phyloP scores from a whole-genome alignment of 1,284 basidiomycete genomes.

The Austroboletus novae-zelandiae region DNA sequence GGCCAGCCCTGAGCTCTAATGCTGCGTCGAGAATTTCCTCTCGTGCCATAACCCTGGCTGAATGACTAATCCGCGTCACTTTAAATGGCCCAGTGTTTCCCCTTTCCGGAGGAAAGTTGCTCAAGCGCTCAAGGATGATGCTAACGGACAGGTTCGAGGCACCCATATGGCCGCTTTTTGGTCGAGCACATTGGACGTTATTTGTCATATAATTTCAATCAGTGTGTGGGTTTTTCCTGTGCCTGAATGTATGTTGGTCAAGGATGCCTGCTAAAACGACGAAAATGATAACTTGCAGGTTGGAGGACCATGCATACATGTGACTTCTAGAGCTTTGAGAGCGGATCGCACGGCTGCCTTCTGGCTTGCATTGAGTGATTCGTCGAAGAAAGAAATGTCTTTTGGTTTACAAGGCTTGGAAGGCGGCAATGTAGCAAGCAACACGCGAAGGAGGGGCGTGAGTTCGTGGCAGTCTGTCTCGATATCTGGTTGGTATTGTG shows the following conservation, averaged over 20 bases:
- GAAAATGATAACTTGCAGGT: too few species aligned
- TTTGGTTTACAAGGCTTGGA: constrained; percentile 37
- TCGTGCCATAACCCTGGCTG: constrained; percentile 83
- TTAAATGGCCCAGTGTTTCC: constrained; percentile 23
- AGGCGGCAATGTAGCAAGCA: too few species aligned
- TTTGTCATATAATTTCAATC: too few species aligned
- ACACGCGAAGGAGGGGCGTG: constrained; percentile 56
- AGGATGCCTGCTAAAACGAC: too few species aligned
- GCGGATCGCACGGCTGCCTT: constrained; percentile 77
- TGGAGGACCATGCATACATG: constrained; percentile 98
- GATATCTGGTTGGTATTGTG: constrained; percentile 32
- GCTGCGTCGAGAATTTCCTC: constrained; percentile 73
- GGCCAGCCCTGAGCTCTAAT: constrained; percentile 82
- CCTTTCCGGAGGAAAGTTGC: constrained; percentile 52
- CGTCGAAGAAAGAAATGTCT: constrained; percentile 73
- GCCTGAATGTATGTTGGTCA: too few species aligned
- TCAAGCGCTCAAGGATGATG: constrained; percentile 83
- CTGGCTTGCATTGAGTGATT: constrained; percentile 80
- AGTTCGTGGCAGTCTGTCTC: constrained; percentile 43
- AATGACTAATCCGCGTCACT: constrained; percentile 83
- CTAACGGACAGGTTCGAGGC: constrained; percentile 91
- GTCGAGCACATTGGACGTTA: constrained; percentile 51
- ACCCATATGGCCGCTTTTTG: constrained; percentile 49
- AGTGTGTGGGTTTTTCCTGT: too few species aligned
- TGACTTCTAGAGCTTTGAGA: constrained; percentile 71